Conservation (phyloP, 2,329 filamentous ascomycete genomes). For the Rhinocladiella similis region DNA sequence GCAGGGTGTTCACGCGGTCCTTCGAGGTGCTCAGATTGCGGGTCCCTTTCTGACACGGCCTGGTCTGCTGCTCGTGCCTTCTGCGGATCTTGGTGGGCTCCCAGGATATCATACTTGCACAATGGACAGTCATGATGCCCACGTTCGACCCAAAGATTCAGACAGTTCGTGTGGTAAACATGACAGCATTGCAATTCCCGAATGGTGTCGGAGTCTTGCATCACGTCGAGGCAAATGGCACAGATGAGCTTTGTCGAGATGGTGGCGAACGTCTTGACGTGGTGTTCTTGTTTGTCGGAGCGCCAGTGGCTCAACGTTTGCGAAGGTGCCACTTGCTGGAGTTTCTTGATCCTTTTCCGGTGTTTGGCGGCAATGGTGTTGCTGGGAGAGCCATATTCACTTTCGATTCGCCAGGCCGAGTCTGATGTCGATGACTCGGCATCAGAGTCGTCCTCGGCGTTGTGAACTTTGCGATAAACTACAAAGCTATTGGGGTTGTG, state of each 20-base stretch:
- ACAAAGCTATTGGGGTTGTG: background rate
- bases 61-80: background rate
- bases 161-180: constrained; percentile 20
- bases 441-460: constrained; percentile 13
- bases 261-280: constrained; percentile 22
- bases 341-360: constrained; percentile 20
- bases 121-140: constrained; percentile 25
- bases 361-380: constrained; percentile 12
- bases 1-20: background rate
- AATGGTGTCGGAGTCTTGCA: constrained; percentile 22
- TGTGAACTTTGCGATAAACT: constrained; percentile 9
- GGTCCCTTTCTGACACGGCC: background rate
- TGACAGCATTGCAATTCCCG: constrained; percentile 23
- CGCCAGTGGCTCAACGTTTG: constrained; percentile 20
- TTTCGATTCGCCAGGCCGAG: constrained; percentile 16
- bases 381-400: constrained; percentile 3
- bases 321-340: constrained; percentile 20
- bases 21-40: background rate
- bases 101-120: constrained; percentile 25
- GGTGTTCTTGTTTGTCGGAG: constrained; percentile 15
- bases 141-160: constrained; percentile 24
- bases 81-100: constrained; percentile 6
- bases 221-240: constrained; percentile 23
- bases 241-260: constrained; percentile 17
- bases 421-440: constrained; percentile 13